Percentiles rank a stretch among this genome's conserved stretches.
Evolutionary conservation across 2,329 filamentous ascomycete genomes (phyloP).

Genomic region (Aspergillus luchuensis): DNA sequence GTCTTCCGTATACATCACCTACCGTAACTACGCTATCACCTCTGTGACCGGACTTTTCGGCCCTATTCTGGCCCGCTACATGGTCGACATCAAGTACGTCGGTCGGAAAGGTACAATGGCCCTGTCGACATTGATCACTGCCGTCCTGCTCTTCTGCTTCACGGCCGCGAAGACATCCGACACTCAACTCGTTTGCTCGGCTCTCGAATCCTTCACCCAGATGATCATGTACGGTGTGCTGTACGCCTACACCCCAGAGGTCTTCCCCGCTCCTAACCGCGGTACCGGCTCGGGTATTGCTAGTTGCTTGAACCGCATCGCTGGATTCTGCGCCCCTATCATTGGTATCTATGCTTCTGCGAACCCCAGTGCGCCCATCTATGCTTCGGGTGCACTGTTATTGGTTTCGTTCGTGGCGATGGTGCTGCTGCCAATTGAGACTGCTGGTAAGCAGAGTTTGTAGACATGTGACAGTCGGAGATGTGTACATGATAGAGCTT

Average conservation of each 20-base stretch:
- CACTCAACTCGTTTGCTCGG: constrained; percentile 53
- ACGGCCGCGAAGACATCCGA: constrained; percentile 51
- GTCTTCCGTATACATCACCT: constrained; percentile 51
- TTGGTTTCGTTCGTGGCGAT: no score
- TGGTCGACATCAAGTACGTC: constrained; percentile 68
- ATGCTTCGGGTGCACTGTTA: no score
- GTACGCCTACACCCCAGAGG: constrained; percentile 59
- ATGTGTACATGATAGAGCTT: no score
- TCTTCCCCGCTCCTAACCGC: constrained; percentile 55
- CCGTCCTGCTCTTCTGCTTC: constrained; percentile 58
- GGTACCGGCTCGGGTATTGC: constrained; percentile 54
- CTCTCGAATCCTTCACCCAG: constrained; percentile 56
- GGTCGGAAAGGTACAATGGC: constrained; percentile 61
- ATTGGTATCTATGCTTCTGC: no score
- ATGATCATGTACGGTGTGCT: constrained; percentile 58
- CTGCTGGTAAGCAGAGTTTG: no score
- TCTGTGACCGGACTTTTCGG: constrained; percentile 76
- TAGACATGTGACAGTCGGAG: no score
- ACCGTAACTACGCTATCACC: constrained; percentile 81
- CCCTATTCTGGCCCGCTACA: constrained; percentile 71
- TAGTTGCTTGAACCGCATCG: constrained; percentile 39
- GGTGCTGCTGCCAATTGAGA: no score
- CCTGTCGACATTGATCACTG: constrained; percentile 54
- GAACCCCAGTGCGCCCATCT: no score
- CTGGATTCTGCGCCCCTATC: no score